Evolutionary conservation across 768 basidiomycete genomes (phyloP), one percentile per base, ranked within the genome.

Genomic region (Suillus luteus): DNA sequence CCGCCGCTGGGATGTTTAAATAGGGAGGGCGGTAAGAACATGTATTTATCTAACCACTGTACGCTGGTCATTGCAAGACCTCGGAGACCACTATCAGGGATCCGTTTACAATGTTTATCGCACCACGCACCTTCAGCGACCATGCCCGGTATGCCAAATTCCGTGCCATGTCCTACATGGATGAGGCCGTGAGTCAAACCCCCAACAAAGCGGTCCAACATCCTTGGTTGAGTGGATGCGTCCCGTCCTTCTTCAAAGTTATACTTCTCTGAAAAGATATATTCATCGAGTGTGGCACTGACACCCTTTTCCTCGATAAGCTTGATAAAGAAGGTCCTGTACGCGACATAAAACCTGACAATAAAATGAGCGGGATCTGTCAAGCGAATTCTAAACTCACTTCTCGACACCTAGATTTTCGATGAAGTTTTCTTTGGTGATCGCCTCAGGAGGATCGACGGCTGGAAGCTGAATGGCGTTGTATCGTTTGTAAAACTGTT

Each of bases 191-290:
- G 40, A 5, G 40, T 41, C 40, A 41, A 4, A 14, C 15, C 14
- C 40, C 40, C 40, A 41, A 41, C 6, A 41, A 41, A 41, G 40
- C 40, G 2, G 3, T 5, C 40, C 40, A 41, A 41, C 14, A 41
- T 41, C 5, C 15, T 6, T 41, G 40, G 40, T 41, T 41, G 40
- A 41, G 40, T 41, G 14, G 5, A 41, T 41, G 15, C 40, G 15
- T 15, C 40, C 14, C 14, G 15, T 41, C 14, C 15, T 7, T 40
- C 33, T 40, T 40, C 40, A 40, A 40, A 40, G 44, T 72, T 77
- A 52, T 71, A 72, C 43, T 71, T 64, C 27, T 74, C 62, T 1
- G 74, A 74, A 51, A 75, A 80, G 57, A 72, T 40, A 54, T 78
- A 71, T 48, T 71, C 63, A 55, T 76, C 73, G 0, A 77, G 57